phyloP scores from a whole-genome alignment of 345 rosid genomes.

The Populus euphratica region DNA sequence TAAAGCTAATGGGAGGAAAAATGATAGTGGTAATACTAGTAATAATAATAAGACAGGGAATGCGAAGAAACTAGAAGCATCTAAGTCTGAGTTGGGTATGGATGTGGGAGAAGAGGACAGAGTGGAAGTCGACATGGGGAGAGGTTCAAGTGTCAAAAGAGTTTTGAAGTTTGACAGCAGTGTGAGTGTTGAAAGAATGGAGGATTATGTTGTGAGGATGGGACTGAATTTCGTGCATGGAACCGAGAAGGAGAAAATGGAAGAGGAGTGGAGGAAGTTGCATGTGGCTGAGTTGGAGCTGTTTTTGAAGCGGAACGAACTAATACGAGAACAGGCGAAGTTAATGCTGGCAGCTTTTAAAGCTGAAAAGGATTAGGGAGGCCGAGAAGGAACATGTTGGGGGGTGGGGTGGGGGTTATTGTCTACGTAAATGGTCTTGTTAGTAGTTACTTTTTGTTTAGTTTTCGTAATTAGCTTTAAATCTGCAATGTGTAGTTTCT shows the following conservation, averaged over 20 bases:
- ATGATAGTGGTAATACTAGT: background rate
- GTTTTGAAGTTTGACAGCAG: background rate
- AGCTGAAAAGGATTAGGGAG: background rate
- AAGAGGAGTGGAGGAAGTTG: slow-evolving; percentile 27
- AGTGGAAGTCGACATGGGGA: slow-evolving; percentile 7
- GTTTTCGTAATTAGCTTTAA: too few relatives aligned
- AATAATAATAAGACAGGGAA: background rate
- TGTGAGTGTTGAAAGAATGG: slow-evolving; percentile 9
- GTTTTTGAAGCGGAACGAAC: slow-evolving; percentile 11
- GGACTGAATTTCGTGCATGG: slow-evolving; percentile 14
- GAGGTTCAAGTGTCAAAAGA: background rate
- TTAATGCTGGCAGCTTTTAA: slow-evolving; percentile 17
- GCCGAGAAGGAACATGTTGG: background rate
- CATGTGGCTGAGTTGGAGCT: slow-evolving; percentile 27
- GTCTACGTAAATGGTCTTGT: too few relatives aligned
- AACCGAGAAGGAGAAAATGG: slow-evolving; percentile 17
- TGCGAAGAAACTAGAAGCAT: background rate
- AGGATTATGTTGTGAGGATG: slow-evolving; percentile 9
- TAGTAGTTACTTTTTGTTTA: too few relatives aligned
- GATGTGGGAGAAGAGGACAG: background rate
- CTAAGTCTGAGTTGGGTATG: background rate
- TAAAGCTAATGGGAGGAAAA: background rate
- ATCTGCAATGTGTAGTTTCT: too few relatives aligned
- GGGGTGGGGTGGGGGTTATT: too few relatives aligned
- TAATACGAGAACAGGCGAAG: slow-evolving; percentile 20